phyloP scores from a whole-genome alignment of 176 grass and related monocot species.

The Paspalum notatum region DNA sequence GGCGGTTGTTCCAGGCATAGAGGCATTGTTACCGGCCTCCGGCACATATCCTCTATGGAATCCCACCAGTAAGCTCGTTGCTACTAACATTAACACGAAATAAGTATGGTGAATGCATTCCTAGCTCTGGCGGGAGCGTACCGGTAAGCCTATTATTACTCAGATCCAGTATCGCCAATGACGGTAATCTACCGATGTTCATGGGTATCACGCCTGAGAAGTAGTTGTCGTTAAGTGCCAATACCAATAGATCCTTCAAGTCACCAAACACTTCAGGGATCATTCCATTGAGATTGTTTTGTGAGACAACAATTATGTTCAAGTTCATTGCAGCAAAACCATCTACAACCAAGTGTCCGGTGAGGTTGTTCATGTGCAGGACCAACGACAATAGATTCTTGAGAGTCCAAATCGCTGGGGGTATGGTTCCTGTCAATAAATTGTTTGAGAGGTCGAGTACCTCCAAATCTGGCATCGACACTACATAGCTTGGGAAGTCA shows the following conservation, averaged over 20 bases:
- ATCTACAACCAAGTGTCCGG: constrained; percentile 34
- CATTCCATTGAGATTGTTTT: too few relatives aligned
- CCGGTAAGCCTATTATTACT: constrained; percentile 24
- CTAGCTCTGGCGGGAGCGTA: constrained; percentile 55
- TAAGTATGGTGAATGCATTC: constrained; percentile 27
- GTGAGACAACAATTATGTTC: too few relatives aligned
- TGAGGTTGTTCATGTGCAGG: constrained; percentile 34
- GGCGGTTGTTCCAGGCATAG: constrained; percentile 23
- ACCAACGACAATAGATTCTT: constrained; percentile 30
- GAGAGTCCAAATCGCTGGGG: constrained; percentile 57
- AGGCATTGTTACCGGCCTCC: neutral
- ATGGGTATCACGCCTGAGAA: too few relatives aligned
- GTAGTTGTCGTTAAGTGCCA: neutral
- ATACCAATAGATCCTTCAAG: neutral
- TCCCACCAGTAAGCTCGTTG: constrained; percentile 52
- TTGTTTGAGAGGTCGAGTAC: constrained; percentile 39
- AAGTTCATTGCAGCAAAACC: constrained; percentile 38
- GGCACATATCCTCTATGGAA: constrained; percentile 54
- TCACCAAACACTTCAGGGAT: too few relatives aligned
- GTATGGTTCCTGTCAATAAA: constrained; percentile 53
- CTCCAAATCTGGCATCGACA: constrained; percentile 26
- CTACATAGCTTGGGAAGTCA: constrained; percentile 41
- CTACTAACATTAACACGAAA: neutral
- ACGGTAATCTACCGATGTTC: neutral
- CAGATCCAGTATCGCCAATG: neutral